Evolutionary conservation across 1,284 basidiomycete genomes (phyloP).

Genomic region (Cryptococcus jaspeensis): DNA sequence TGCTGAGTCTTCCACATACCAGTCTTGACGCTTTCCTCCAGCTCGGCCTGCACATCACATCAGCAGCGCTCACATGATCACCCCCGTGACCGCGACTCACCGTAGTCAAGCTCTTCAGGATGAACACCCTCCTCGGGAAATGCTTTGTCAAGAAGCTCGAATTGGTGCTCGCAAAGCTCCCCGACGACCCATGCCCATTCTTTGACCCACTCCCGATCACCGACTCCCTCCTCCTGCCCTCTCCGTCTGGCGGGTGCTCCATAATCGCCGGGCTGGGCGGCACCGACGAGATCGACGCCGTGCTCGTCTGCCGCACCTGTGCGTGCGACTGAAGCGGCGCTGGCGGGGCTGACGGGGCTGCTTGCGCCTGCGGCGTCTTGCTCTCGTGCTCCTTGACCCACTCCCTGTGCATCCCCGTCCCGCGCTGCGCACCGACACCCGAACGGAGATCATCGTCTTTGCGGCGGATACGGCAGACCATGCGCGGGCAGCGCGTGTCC

Average conservation of each 20-base stretch:
- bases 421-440: conserved; percentile 87
- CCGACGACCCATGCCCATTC: conserved; percentile 54
- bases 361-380: too few relatives aligned
- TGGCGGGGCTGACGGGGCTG: too few relatives aligned
- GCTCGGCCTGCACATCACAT: conserved; percentile 61
- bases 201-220: conserved; percentile 9
- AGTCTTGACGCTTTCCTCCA: conserved; percentile 77
- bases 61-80: neutral
- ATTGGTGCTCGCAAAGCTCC: conserved; percentile 57
- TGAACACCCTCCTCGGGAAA: conserved; percentile 87
- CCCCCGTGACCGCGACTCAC: conserved; percentile 52
- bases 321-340: too few relatives aligned
- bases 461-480: conserved; percentile 82
- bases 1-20: conserved; percentile 88
- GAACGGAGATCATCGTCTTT: conserved; percentile 83
- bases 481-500: conserved; percentile 69
- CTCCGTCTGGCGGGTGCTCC: conserved; percentile 38
- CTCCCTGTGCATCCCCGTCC: conserved; percentile 74
- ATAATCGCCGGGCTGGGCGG: conserved; percentile 32
- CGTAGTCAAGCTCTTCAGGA: conserved; percentile 81
- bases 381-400: conserved; percentile 66
- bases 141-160: conserved; percentile 62
- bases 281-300: conserved; percentile 11
- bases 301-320: conserved; percentile 2
- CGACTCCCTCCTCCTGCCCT: conserved; percentile 32